Percentiles rank a stretch among this genome's conserved stretches.
phyloP scores from a whole-genome alignment of 257 asterid genomes.

The Solanum stenotomum region DNA sequence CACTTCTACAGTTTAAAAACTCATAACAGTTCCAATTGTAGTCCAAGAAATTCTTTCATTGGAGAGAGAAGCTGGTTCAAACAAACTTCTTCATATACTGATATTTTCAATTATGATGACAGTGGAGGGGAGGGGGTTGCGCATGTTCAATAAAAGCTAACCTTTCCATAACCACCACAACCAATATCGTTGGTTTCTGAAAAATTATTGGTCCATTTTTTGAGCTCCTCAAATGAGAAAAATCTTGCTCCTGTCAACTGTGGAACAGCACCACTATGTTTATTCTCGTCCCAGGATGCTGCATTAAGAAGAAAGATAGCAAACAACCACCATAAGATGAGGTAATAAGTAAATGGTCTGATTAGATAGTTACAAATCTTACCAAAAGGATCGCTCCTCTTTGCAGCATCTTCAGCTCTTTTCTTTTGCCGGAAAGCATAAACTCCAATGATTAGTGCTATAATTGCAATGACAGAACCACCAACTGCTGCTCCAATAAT shows the following conservation, averaged over 20 bases:
- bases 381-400: constrained; percentile 80
- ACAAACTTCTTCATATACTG: neutral
- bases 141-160: constrained; percentile 1
- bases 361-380: constrained; percentile 3
- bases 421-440: constrained; percentile 69
- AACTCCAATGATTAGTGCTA: constrained; percentile 51
- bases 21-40: neutral
- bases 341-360: neutral
- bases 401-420: constrained; percentile 57
- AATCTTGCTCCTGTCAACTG: constrained; percentile 61
- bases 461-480: constrained; percentile 38
- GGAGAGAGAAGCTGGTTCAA: neutral
- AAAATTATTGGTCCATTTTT: constrained; percentile 66
- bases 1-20: neutral
- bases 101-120: neutral
- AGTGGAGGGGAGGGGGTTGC: neutral
- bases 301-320: constrained; percentile 14
- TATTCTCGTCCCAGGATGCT: constrained; percentile 66
- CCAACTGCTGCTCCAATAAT: constrained; percentile 73
- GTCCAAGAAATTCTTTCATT: neutral
- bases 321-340: neutral
- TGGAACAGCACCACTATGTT: constrained; percentile 74
- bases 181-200: constrained; percentile 55
- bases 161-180: constrained; percentile 94
- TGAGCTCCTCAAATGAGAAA: constrained; percentile 73